Evolutionary conservation across 2,329 filamentous ascomycete genomes (phyloP), one percentile per base, ranked within the genome.

Genomic region (Penicillium sp.): DNA sequence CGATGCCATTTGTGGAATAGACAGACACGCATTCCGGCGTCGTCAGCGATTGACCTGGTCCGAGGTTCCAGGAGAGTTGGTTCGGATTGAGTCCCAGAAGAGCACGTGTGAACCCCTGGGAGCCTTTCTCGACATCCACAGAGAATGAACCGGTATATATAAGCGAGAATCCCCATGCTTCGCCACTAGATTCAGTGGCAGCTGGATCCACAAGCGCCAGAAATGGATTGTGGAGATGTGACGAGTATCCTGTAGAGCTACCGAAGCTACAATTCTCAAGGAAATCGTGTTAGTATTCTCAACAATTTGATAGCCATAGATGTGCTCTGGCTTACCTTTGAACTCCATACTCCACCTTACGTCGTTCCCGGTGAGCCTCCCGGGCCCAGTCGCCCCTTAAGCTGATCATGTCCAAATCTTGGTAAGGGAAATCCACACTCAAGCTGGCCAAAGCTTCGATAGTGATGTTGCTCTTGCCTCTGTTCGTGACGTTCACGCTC

Each of bases 181-280:
- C 81, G 1, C 87, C 87, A 1, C 81, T 78, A 0, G 81, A 81
- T 66, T 89, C 86, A 0, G 86, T 89, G 0, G 86, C 85, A 0
- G 76, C 77, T 0, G 86, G 82, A 3, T 82, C 76, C 0, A 84
- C 78, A 1, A 89, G 72, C 0, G 84, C 80, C 22, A 89, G 78
- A 74, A 89, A 89, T 0, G 86, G 86, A 64, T 89, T 89, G 68
- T 88, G 84, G 1, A 86, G 75, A 63, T 88, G 85, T 0, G 86
- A 88, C 0, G 86, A 86, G 68, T 86, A 89, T 1, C 87, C 87
- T 3, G 81, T 82, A 0, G 79, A 82, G 64, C 86, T 88, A 15
- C 83, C 83, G 68, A 89, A 88, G 7, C 43, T 47, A 47, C 17
- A 3, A 4, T 11, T 15, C 8, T 10, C 6, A 22, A 3, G 4